These are phyloP conservation scores for Monilinia aucupariae DNA, from an alignment of 2,329 filamentous ascomycete species.

Conservation along the genomic window DNA sequence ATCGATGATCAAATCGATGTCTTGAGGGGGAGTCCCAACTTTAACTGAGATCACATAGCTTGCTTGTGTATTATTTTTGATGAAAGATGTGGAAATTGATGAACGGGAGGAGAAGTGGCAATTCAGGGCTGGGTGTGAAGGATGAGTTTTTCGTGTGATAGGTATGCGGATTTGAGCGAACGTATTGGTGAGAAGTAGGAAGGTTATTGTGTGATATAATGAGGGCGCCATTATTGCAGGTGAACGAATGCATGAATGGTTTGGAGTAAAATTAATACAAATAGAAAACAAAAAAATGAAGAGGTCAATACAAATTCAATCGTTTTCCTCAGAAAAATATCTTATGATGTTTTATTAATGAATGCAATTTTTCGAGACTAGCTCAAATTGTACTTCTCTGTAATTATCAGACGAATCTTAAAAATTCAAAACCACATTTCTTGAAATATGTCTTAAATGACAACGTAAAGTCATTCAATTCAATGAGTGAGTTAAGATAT, in stretches of 20 bases:
- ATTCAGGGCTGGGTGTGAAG: neutral
- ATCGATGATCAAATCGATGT: conserved; percentile 50
- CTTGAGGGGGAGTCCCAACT: conserved; percentile 53
- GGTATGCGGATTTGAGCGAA: conserved; percentile 2
- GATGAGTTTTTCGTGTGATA: neutral
- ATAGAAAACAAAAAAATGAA: neutral
- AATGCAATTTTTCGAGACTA: neutral
- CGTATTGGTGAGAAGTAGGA: neutral
- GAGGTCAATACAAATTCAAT: neutral
- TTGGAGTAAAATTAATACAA: neutral
- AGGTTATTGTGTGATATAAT: neutral
- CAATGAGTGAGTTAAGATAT: neutral
- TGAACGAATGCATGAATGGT: neutral
- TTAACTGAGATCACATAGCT: conserved; percentile 44
- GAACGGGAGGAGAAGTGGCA: conserved; percentile 17
- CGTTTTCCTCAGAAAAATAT: neutral
- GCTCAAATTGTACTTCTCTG: too few species aligned
- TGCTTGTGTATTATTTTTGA: conserved; percentile 51
- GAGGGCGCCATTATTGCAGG: neutral
- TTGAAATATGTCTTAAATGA: neutral
- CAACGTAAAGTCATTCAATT: neutral
- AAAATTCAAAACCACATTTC: neutral
- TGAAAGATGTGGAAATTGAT: conserved; percentile 19
- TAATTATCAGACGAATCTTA: neutral
- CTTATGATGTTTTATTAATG: neutral